Percentiles rank a stretch among this genome's conserved stretches.
Evolutionary conservation across 2,329 filamentous ascomycete genomes (phyloP).

Genomic region (Pseudopyrenochaeta lycopersici): DNA sequence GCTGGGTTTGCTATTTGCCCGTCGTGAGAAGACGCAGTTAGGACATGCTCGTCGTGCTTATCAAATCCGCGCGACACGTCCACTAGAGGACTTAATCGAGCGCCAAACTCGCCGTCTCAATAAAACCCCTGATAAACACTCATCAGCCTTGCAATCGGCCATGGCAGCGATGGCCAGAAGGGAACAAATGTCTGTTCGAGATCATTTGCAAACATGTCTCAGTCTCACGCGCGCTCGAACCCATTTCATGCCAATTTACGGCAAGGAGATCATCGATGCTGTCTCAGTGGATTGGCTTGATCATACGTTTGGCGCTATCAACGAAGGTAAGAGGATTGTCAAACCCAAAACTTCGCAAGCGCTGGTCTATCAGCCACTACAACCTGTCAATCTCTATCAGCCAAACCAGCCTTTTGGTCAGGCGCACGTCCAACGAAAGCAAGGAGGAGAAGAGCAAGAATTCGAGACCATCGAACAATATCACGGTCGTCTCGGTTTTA

Average conservation of each 20-base stretch:
- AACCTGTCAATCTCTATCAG: constrained; percentile 15
- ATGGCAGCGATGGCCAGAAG: constrained; percentile 73
- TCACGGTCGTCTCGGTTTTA: constrained; percentile 41
- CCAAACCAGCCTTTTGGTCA: constrained; percentile 25
- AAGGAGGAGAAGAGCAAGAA: constrained; percentile 13
- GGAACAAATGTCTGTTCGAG: constrained; percentile 71
- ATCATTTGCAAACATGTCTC: constrained; percentile 81
- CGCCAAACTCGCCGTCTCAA: constrained; percentile 69
- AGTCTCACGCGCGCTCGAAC: constrained; percentile 84
- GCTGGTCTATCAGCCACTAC: constrained; percentile 13
- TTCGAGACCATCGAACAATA: constrained; percentile 55
- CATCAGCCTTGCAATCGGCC: constrained; percentile 73
- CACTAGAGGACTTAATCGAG: constrained; percentile 75
- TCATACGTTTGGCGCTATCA: constrained; percentile 42
- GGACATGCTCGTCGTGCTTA: constrained; percentile 56
- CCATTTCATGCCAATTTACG: constrained; percentile 82
- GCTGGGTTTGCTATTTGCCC: constrained; percentile 79
- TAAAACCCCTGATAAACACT: constrained; percentile 58
- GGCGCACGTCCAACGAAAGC: constrained; percentile 30
- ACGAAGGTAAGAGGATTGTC: constrained; percentile 50
- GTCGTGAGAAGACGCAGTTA: constrained; percentile 68
- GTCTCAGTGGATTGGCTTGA: constrained; percentile 66
- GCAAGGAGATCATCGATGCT: constrained; percentile 77
- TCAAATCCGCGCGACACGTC: constrained; percentile 69
- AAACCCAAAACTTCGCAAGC: constrained; percentile 15